Percentiles rank a stretch among this genome's conserved stretches.
Evolutionary conservation across 2,329 filamentous ascomycete genomes (phyloP).

Genomic region (Fusarium zealandicum): DNA sequence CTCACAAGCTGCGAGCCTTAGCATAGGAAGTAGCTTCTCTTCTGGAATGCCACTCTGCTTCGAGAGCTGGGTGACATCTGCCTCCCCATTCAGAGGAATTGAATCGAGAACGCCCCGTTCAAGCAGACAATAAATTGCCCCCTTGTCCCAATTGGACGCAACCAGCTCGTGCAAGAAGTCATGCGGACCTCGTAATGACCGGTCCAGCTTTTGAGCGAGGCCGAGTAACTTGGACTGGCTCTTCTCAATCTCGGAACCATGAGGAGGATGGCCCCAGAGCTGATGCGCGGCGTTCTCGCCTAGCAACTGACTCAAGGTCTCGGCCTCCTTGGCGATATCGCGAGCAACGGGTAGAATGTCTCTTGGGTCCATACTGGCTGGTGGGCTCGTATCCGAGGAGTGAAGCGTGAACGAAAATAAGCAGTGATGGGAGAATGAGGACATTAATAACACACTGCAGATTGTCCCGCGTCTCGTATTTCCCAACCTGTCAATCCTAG

Average conservation of each 20-base stretch:
- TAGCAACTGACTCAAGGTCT: conserved; percentile 3
- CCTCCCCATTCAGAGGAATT: conserved; percentile 11
- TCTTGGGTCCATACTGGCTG: conserved; percentile 18
- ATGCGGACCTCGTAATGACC: conserved; percentile 6
- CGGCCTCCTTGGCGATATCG: conserved; percentile 17
- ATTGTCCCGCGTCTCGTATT: conserved; percentile 4
- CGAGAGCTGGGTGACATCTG: conserved; percentile 14
- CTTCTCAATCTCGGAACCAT: conserved; percentile 3
- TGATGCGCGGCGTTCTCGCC: not conserved
- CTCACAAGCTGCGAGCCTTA: conserved; percentile 24
- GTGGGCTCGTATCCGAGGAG: conserved; percentile 8
- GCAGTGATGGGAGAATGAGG: not conserved
- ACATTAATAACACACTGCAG: not conserved
- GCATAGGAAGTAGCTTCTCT: conserved; percentile 25
- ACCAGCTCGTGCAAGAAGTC: conserved; percentile 50
- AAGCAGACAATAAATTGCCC: conserved; percentile 27
- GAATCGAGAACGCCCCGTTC: conserved; percentile 20
- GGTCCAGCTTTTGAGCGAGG: conserved; percentile 11
- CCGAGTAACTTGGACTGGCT: conserved; percentile 16
- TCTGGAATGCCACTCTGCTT: conserved; percentile 10
- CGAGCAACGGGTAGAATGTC: conserved; percentile 14
- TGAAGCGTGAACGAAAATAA: not conserved
- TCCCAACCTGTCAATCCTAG: not conserved
- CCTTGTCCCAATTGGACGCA: conserved; percentile 46
- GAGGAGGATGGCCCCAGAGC: conserved; percentile 6